Conservation (phyloP, 306 rosid species). For the Gastrolobium bilobum region DNA sequence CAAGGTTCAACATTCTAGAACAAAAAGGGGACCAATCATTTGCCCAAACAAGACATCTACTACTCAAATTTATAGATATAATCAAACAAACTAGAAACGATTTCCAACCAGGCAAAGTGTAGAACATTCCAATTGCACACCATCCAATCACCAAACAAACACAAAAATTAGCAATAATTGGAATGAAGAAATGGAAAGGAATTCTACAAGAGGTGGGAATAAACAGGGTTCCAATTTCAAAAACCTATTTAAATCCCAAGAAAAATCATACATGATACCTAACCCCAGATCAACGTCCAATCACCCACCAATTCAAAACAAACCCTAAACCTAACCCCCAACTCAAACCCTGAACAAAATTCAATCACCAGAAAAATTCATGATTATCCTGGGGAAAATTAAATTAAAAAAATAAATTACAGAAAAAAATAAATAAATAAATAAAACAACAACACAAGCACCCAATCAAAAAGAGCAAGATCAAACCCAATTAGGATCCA, state of each 20-base stretch:
- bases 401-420: neutral
- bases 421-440: too few species aligned
- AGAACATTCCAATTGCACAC: slow-evolving; percentile 4
- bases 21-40: neutral
- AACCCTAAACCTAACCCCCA: slow-evolving; percentile 55
- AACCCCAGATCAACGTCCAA: slow-evolving; percentile 54
- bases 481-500: slow-evolving; percentile 43
- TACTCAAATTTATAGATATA: neutral
- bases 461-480: slow-evolving; percentile 17
- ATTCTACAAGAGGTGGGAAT: neutral
- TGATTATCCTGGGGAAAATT: neutral
- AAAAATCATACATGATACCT: neutral
- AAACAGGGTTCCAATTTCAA: slow-evolving; percentile 11
- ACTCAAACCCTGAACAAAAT: slow-evolving; percentile 37
- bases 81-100: neutral
- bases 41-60: slow-evolving; percentile 17
- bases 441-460: neutral
- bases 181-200: slow-evolving; percentile 25
- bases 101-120: slow-evolving; percentile 1
- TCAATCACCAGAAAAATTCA: slow-evolving; percentile 6
- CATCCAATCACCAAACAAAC: slow-evolving; percentile 20
- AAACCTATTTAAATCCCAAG: slow-evolving; percentile 40
- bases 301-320: slow-evolving; percentile 40
- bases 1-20: neutral
- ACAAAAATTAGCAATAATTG: neutral